A percentile compares a stretch with the other conserved stretches of the same genome.
Evolutionary conservation across 495 filamentous ascomycete genomes (phyloP).

Genomic region (Collariella sp.): DNA sequence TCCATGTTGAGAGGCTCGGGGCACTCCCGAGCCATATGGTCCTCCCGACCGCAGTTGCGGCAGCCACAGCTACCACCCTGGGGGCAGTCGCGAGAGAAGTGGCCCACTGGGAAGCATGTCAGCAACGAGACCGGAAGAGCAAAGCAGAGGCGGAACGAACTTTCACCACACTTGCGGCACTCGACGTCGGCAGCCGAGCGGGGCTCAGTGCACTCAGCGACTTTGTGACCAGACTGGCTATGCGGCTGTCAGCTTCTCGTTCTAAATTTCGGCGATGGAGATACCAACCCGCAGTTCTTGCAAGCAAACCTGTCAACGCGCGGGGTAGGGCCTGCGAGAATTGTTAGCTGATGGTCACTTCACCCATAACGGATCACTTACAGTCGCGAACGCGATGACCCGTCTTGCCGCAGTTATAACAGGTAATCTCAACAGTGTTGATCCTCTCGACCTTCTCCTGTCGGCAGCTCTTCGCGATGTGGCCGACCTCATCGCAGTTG

Average conservation of each 20-base stretch:
- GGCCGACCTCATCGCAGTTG: conserved; percentile 70
- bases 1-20: conserved; percentile 60
- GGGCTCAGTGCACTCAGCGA: conserved; percentile 48
- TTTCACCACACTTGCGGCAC: conserved; percentile 67
- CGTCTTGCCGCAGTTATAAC: conserved; percentile 61
- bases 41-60: conserved; percentile 59
- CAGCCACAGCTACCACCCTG: conserved; percentile 50
- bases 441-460: conserved; percentile 47
- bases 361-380: conserved; percentile 25
- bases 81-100: conserved; percentile 79
- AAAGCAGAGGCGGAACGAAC: conserved; percentile 31
- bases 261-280: not conserved
- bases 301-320: conserved; percentile 57
- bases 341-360: conserved; percentile 20
- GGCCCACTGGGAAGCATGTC: conserved; percentile 49
- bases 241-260: conserved; percentile 10
- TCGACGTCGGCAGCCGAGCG: conserved; percentile 65
- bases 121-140: not conserved
- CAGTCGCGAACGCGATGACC: conserved; percentile 70
- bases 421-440: conserved; percentile 50
- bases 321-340: conserved; percentile 35
- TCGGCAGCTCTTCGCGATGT: conserved; percentile 55
- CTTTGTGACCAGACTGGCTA: conserved; percentile 35
- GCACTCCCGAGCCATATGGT: conserved; percentile 47
- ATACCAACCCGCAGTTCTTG: conserved; percentile 69